phyloP scores from a whole-genome alignment of 2,329 filamentous ascomycete genomes.

The Epichloe glyceriae region DNA sequence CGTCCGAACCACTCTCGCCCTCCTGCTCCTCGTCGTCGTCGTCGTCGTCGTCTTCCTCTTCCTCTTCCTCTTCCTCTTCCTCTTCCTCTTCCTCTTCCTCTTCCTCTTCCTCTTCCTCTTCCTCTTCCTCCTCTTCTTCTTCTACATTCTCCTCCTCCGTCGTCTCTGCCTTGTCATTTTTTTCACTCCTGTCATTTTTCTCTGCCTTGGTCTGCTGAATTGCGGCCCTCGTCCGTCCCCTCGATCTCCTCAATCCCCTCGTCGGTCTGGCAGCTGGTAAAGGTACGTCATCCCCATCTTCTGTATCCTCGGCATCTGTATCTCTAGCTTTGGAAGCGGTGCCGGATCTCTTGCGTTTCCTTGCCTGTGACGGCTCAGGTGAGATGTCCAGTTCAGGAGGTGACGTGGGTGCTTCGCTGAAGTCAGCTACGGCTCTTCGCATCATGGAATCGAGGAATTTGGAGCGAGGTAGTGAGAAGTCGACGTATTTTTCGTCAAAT shows the following conservation, averaged over 20 bases:
- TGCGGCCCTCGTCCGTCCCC: conserved; percentile 30
- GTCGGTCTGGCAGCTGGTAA: conserved; percentile 25
- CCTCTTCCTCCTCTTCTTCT: conserved; percentile 21
- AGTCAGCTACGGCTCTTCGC: conserved; percentile 29
- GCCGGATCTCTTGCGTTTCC: conserved; percentile 33
- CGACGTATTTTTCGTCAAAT: conserved; percentile 47
- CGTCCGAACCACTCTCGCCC: conserved; percentile 13
- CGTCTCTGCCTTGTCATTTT: conserved; percentile 18
- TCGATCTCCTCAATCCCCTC: conserved; percentile 23
- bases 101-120: conserved; percentile 11
- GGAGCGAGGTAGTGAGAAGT: conserved; percentile 47
- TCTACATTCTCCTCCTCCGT: conserved; percentile 19
- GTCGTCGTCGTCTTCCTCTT: conserved; percentile 10
- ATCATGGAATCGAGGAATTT: conserved; percentile 35
- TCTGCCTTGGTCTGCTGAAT: conserved; percentile 27
- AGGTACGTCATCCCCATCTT: conserved; percentile 29
- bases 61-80: conserved; percentile 21
- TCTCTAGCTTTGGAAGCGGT: conserved; percentile 25
- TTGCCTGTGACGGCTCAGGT: conserved; percentile 17
- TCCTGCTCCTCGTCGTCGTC: conserved; percentile 21
- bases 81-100: conserved; percentile 23
- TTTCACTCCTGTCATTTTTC: conserved; percentile 9
- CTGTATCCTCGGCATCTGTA: conserved; percentile 35
- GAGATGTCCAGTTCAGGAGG: conserved; percentile 31
- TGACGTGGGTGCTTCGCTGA: conserved; percentile 35